Evolutionary conservation across 2,329 filamentous ascomycete species (phyloP).

Genomic region (Trichophyton schoenleinii): DNA sequence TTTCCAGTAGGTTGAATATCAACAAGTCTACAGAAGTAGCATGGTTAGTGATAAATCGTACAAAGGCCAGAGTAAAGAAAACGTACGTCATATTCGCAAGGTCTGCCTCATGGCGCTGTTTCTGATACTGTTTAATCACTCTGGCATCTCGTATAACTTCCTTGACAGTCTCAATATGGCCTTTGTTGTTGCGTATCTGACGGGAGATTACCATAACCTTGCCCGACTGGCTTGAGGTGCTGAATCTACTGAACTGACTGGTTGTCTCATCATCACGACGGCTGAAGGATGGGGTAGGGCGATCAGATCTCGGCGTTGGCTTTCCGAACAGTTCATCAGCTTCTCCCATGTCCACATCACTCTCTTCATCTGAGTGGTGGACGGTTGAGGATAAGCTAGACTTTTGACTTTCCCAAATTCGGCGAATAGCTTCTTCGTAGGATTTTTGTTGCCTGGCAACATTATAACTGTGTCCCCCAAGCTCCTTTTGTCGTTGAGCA

Average conservation of each 20-base stretch:
- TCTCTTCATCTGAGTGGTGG: conserved; percentile 63
- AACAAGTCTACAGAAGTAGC: conserved; percentile 37
- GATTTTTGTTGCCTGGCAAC: conserved; percentile 86
- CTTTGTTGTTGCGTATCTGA: conserved; percentile 49
- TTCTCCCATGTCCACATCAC: conserved; percentile 45
- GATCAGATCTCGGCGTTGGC: conserved; percentile 53
- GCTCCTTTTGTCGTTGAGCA: conserved; percentile 55
- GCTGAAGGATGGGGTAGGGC: conserved; percentile 42
- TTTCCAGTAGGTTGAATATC: conserved; percentile 54
- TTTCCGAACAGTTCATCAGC: conserved; percentile 38
- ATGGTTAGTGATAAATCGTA: conserved; percentile 15
- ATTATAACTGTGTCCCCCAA: conserved; percentile 90
- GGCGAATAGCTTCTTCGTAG: conserved; percentile 80
- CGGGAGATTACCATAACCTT: conserved; percentile 64
- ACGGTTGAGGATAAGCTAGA: conserved; percentile 59
- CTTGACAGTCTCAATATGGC: conserved; percentile 48
- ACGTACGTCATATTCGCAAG: conserved; percentile 62
- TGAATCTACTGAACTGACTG: conserved; percentile 64
- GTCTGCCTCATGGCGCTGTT: conserved; percentile 58
- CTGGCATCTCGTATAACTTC: conserved; percentile 63
- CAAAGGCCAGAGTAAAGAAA: neutral
- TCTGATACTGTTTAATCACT: conserved; percentile 80
- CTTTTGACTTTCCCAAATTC: conserved; percentile 87
- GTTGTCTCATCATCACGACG: conserved; percentile 60
- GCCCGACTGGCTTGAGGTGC: conserved; percentile 54